A percentile compares a stretch with the other conserved stretches of the same genome.
Evolutionary conservation across 2,329 filamentous ascomycete genomes (phyloP).

Genomic region (Colletotrichum shisoi): DNA sequence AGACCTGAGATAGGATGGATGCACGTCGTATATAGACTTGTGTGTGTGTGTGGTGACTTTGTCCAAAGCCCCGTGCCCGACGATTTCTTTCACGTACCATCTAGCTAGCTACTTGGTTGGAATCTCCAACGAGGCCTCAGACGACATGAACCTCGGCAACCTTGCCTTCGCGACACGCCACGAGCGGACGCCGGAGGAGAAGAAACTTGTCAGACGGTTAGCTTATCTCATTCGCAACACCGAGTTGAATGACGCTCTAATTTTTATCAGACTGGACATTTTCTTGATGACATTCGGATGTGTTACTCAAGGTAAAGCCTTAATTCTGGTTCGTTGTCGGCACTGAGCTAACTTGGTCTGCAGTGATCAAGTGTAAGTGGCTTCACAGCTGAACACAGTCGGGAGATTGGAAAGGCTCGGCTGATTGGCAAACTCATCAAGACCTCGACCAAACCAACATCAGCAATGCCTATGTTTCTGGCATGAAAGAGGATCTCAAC

Average conservation of each 20-base stretch:
- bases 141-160: constrained; percentile 27
- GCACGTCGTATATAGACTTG: constrained; percentile 8
- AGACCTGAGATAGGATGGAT: background rate
- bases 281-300: constrained; percentile 41
- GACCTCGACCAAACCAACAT: constrained; percentile 51
- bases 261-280: constrained; percentile 27
- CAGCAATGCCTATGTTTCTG: constrained; percentile 57
- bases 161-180: constrained; percentile 36
- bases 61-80: background rate
- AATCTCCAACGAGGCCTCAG: background rate
- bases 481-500: constrained; percentile 57
- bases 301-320: constrained; percentile 37
- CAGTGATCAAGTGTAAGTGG: constrained; percentile 40
- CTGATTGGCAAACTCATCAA: background rate
- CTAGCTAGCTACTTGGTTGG: background rate
- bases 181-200: constrained; percentile 35
- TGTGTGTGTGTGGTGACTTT: background rate
- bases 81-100: background rate
- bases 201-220: constrained; percentile 23
- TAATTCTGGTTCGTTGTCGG: background rate
- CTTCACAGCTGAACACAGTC: background rate
- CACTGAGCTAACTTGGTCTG: constrained; percentile 6
- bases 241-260: background rate
- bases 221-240: background rate
- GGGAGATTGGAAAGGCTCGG: background rate